These are phyloP conservation scores for Suillus cothurnatus DNA, from an alignment of 768 basidiomycete genomes.

Conservation along the genomic window DNA sequence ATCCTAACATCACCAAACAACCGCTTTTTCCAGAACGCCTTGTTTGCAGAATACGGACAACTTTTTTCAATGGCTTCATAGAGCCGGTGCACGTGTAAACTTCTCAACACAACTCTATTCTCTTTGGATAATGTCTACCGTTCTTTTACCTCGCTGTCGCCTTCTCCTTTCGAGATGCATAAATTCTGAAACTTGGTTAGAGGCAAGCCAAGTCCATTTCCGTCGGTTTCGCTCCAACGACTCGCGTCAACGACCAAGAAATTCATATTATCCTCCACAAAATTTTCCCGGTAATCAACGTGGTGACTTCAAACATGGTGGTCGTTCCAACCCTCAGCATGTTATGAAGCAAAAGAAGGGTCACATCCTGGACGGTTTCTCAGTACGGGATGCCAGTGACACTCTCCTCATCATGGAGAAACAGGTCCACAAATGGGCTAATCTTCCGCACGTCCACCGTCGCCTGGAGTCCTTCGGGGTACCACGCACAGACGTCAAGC, in stretches of 20 bases:
- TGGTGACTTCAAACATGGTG: neutral
- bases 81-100: neutral
- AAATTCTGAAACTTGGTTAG: slow-evolving; percentile 20
- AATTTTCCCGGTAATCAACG: neutral
- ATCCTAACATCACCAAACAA: slow-evolving; percentile 35
- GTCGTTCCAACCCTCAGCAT: neutral
- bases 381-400: slow-evolving; percentile 14
- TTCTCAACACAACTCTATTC: neutral
- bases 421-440: slow-evolving; percentile 44
- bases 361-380: slow-evolving; percentile 1
- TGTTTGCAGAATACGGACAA: neutral
- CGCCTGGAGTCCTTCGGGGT: slow-evolving; percentile 56
- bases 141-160: slow-evolving; percentile 28
- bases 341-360: slow-evolving; percentile 11
- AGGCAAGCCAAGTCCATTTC: slow-evolving; percentile 21
- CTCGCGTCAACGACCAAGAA: neutral
- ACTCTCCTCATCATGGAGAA: slow-evolving; percentile 33
- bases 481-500: slow-evolving; percentile 36
- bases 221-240: slow-evolving; percentile 18
- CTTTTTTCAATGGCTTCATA: neutral
- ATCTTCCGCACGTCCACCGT: slow-evolving; percentile 27
- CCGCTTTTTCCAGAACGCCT: slow-evolving; percentile 1
- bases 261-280: neutral
- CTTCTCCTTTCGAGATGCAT: slow-evolving; percentile 14
- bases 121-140: neutral